A percentile compares a stretch with the other conserved stretches of the same genome.
These are phyloP conservation scores for Neurospora intermedia DNA, from an alignment of 495 filamentous ascomycete genomes.

Conservation along the genomic window DNA sequence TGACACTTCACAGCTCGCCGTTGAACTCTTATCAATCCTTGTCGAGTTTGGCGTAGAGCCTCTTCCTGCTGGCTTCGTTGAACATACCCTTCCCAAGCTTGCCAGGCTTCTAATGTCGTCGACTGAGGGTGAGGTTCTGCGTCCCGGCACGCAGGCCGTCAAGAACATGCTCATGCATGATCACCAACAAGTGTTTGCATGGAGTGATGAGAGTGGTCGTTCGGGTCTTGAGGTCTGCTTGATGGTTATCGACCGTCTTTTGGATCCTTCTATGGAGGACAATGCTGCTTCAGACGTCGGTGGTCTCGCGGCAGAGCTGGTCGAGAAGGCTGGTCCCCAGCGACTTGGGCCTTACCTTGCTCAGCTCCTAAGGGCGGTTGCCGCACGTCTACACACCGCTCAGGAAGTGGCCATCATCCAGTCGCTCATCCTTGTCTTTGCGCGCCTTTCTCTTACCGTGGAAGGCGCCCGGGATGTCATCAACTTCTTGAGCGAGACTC, in stretches of 20 bases:
- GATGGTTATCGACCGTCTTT: conserved; percentile 84
- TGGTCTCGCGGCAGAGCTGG: conserved; percentile 84
- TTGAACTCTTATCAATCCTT: conserved; percentile 71
- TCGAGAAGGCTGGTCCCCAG: conserved; percentile 86
- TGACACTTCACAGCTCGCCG: conserved; percentile 50
- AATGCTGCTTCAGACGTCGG: conserved; percentile 92
- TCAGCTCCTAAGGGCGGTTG: conserved; percentile 84
- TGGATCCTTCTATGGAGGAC: conserved; percentile 72
- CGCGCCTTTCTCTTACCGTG: conserved; percentile 63
- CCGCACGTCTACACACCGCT: conserved; percentile 71
- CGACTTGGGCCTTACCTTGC: conserved; percentile 79
- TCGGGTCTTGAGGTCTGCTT: conserved; percentile 81
- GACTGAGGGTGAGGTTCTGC: conserved; percentile 73
- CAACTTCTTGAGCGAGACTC: conserved; percentile 75
- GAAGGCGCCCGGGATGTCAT: conserved; percentile 75
- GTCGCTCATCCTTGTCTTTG: conserved; percentile 90
- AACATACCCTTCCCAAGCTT: conserved; percentile 75
- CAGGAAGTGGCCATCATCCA: conserved; percentile 74
- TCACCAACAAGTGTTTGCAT: conserved; percentile 73
- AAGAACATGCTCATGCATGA: conserved; percentile 83
- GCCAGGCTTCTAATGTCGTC: conserved; percentile 69
- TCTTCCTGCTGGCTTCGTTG: conserved; percentile 77
- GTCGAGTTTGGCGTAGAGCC: conserved; percentile 72
- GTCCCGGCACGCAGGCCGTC: conserved; percentile 74
- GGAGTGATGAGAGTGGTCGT: conserved; percentile 63